A percentile compares a stretch with the other conserved stretches of the same genome.
Evolutionary conservation across 352 stramenopile species (phyloP).

Genomic region (Saprolegnia diclina): DNA sequence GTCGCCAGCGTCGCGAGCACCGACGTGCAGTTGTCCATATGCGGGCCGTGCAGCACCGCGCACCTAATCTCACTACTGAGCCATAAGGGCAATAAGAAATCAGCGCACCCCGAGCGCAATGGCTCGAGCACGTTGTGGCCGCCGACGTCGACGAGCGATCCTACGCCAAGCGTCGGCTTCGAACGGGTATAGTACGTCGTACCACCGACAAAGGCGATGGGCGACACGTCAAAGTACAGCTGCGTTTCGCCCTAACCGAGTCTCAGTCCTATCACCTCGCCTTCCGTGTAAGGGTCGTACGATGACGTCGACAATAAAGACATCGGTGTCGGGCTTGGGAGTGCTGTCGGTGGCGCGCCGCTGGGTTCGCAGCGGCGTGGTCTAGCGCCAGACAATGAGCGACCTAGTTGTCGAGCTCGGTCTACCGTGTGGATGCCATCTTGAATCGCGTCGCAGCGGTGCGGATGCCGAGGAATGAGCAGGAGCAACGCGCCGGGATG

Average conservation of each 20-base stretch:
- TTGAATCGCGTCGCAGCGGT: constrained; percentile 35
- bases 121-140: constrained; percentile 77
- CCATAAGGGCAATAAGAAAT: no score
- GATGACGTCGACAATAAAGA: constrained; percentile 70
- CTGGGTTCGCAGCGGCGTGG: neutral
- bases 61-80: constrained; percentile 40
- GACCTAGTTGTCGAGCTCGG: neutral
- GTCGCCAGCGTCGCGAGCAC: constrained; percentile 29
- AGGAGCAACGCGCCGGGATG: constrained; percentile 36
- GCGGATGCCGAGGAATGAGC: constrained; percentile 57
- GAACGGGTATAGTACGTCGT: neutral
- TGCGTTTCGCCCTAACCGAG: constrained; percentile 61
- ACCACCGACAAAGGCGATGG: constrained; percentile 64
- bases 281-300: constrained; percentile 29
- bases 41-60: constrained; percentile 50
- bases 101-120: constrained; percentile 36
- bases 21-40: constrained; percentile 67
- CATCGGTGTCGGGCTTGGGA: constrained; percentile 30
- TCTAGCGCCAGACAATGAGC: neutral
- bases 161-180: constrained; percentile 23
- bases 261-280: neutral
- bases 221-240: constrained; percentile 43
- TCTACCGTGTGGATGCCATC: no score
- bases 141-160: constrained; percentile 50
- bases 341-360: constrained; percentile 36